Evolutionary conservation across 2,329 filamentous ascomycete species (phyloP), one percentile per base, ranked within the genome.

Genomic region (Phyllosticta capitalensis): DNA sequence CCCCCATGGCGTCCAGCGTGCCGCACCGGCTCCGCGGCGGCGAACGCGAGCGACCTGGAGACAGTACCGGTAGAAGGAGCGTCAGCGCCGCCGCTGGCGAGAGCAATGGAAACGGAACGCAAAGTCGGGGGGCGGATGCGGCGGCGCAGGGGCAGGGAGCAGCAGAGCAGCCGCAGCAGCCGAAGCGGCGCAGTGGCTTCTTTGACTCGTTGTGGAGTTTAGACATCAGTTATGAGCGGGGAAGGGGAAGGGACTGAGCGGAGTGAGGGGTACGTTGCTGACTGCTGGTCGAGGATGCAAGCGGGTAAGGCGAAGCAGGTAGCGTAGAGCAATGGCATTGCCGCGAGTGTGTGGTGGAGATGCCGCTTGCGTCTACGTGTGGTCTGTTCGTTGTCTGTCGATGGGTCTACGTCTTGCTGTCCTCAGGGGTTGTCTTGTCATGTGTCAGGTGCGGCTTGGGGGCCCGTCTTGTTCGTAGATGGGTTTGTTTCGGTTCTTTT

Each of bases 151-250:
- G 52, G 19, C 55, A 56, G 45, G 52, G 59, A 20, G 9, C 58
- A 7, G 33, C 57, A 3, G 67, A 66, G 58, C 64, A 63, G 48
- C 63, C 60, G 28, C 68, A 66, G 57, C 64, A 64, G 55, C 38
- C 24, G 19, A 65, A 68, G 61, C 68, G 20, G 3, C 56, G 66
- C 51, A 65, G 68, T 1, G 71, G 72, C 52, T 67, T 74, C 22
- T 74, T 70, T 69, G 72, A 74, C 60, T 71, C 67, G 45, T 65
- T 74, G 38, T 73, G 72, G 52, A 71, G 73, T 64, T 68, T 73
- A 17, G 71, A 74, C 59, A 68, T 74, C n/a, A 70, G 65, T 33
- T 72, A 72, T 63, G 69, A 74, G 58, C 68, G 69, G n/a, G 68
- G 67, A 12, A 72, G 71, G 63, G 61, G 61, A 24, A 69, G 67